Evolutionary conservation across 257 asterid genomes (phyloP).

Genomic region (Nicotiana paniculata): DNA sequence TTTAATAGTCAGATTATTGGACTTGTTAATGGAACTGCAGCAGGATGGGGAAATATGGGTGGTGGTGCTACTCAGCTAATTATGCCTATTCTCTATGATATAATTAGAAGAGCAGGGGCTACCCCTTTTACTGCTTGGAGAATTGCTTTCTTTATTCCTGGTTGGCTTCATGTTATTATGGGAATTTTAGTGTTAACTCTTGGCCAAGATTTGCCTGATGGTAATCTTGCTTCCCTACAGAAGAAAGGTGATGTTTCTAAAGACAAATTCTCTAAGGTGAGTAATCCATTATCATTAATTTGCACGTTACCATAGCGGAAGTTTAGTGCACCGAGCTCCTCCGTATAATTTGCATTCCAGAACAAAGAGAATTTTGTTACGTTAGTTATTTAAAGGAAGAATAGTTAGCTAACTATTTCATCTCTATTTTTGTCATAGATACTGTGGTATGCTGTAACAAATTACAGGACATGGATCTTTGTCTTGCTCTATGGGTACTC

Average conservation of each 20-base stretch:
- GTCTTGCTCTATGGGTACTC: too few relatives aligned
- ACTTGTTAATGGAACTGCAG: conserved; percentile 20
- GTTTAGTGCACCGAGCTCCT: too few relatives aligned
- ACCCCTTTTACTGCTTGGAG: conserved; percentile 29
- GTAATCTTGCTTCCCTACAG: conserved; percentile 22
- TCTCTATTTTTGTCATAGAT: too few relatives aligned
- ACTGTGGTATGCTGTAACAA: too few relatives aligned
- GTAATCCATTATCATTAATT: too few relatives aligned
- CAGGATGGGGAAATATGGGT: conserved; percentile 32
- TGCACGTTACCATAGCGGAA: too few relatives aligned
- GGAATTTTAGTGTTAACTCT: conserved; percentile 18
- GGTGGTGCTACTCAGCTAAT: conserved; percentile 25
- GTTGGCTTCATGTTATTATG: conserved; percentile 21
- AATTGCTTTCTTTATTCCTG: conserved; percentile 20
- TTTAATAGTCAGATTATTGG: conserved; percentile 22
- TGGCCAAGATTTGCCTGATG: conserved; percentile 28
- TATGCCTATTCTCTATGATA: conserved; percentile 20
- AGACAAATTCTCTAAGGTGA: conserved; percentile 19
- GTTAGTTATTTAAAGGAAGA: too few relatives aligned
- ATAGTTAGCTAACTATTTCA: too few relatives aligned
- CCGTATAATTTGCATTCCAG: too few relatives aligned
- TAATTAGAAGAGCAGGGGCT: conserved; percentile 5
- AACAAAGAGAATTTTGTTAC: neutral
- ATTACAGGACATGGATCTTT: too few relatives aligned
- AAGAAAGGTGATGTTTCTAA: conserved; percentile 18